Base-by-base conservation (phyloP, 139 green algal genomes). In the Chlamydomonas applanata region DNA sequence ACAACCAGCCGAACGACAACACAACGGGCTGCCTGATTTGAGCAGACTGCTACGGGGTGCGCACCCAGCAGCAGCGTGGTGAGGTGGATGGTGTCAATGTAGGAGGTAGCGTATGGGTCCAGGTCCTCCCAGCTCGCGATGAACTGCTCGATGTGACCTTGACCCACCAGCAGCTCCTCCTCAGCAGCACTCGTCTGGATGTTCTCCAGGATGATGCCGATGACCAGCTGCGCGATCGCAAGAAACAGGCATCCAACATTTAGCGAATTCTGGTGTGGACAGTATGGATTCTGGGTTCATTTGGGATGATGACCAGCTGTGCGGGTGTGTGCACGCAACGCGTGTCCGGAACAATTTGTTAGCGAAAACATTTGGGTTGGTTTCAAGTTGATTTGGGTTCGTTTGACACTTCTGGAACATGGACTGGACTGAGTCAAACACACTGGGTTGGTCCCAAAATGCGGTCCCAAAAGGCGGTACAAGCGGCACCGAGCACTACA, bases 141-240 rank as follows among this genome's bases (percentile, higher is more conserved):
- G 29, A 72, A 71, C 16, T 66, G 27, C 22, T 27, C 7, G 71
- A 56, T 46, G 69, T 63, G 17, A 44, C 30, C 59, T 25, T 66
- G 59, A 5, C 24, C 24, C 11, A 33, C 9, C 53, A 62, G 11
- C 24, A 29, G 20, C 22, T 62, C 20, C 4, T 29, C 20, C 13
- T 33, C 22, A 5, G 53, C 53, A 27, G 53, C 24, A 14, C 53
- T 62, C 53, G 22, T 62, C 61, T 69, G 24, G 56, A 92, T 86
- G 70, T 92, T 90, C 52, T 90, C 87, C 45, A 92, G 77, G 79
- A 92, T 90, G 33, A 90, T 79, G 4, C 57, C 81, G 29, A 94
- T 89, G 20, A 94, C 77, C 35, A 94, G 81, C 75, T 94, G 88
- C 84, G 25, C 16, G 22, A 62, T 62, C n/a, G n/a, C n/a, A n/a